Evolutionary conservation across 345 rosid species (phyloP).

Genomic region (Camelina sativa): DNA sequence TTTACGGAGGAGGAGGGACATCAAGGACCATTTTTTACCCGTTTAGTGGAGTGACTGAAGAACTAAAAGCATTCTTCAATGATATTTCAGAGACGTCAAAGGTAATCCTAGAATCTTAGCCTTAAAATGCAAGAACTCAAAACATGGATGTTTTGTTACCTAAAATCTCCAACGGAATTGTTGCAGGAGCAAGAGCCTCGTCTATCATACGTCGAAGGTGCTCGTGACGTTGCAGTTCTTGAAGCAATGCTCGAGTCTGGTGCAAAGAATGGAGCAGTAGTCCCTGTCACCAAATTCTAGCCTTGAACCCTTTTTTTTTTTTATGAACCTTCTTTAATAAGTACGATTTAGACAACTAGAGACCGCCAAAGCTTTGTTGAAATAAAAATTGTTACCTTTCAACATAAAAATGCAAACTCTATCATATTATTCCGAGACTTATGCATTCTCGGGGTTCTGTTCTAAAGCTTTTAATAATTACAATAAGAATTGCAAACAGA

Average conservation of each 20-base stretch:
- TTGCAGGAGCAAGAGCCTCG: slow-evolving; percentile 72
- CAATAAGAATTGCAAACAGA: slow-evolving; percentile 32
- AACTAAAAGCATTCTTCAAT: slow-evolving; percentile 72
- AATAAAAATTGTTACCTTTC: slow-evolving; percentile 8
- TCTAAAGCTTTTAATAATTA: slow-evolving; percentile 38
- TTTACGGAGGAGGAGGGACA: slow-evolving; percentile 62
- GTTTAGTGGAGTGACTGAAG: slow-evolving; percentile 90
- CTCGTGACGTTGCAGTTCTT: slow-evolving; percentile 83
- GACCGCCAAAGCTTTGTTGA: slow-evolving; percentile 14
- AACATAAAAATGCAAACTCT: not conserved
- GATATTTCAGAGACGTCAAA: slow-evolving; percentile 65
- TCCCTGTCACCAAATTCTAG: slow-evolving; percentile 64
- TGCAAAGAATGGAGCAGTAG: slow-evolving; percentile 61
- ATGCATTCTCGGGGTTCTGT: slow-evolving; percentile 3
- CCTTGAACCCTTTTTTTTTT: not conserved
- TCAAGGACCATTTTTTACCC: slow-evolving; percentile 69
- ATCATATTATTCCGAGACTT: not conserved
- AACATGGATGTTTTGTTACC: not conserved
- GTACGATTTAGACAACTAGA: not conserved
- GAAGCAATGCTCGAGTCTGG: slow-evolving; percentile 98
- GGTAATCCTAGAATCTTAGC: slow-evolving; percentile 50
- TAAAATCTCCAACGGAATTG: slow-evolving; percentile 15
- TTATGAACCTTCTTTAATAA: not conserved
- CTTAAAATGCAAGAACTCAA: slow-evolving; percentile 22
- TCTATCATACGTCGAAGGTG: slow-evolving; percentile 79